These are phyloP conservation scores for Pseudocercospora musae DNA, from an alignment of 2,329 filamentous ascomycete species.

Conservation along the genomic window DNA sequence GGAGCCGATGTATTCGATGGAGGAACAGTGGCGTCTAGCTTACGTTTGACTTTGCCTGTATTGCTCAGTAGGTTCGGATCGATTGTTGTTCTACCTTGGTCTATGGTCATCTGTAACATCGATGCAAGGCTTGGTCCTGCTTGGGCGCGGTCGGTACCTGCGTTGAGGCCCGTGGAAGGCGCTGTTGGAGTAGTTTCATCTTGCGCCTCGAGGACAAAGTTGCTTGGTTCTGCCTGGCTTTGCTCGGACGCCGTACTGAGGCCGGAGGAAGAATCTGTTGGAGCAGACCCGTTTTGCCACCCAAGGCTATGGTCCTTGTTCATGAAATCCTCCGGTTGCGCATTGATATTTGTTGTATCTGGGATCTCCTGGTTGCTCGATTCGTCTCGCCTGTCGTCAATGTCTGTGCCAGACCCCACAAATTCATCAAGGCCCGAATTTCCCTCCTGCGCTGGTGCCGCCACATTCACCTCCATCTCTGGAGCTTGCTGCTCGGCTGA, in stretches of 20 bases:
- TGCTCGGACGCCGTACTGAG: too few species aligned
- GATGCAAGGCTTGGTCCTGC: not conserved
- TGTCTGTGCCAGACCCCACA: not conserved
- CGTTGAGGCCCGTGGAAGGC: not conserved
- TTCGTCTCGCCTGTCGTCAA: not conserved
- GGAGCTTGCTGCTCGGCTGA: not conserved
- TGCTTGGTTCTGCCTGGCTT: too few species aligned
- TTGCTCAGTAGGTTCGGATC: not conserved
- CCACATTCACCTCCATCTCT: not conserved
- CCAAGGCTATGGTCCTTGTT: not conserved
- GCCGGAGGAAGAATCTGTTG: too few species aligned
- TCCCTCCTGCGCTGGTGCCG: not conserved
- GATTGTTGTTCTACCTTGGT: not conserved
- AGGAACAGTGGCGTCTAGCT: not conserved
- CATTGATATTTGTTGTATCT: too few species aligned
- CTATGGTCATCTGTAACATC: not conserved
- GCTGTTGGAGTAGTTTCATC: not conserved
- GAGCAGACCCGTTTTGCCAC: too few species aligned
- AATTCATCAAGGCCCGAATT: not conserved
- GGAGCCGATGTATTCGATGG: not conserved
- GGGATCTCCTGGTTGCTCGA: not conserved
- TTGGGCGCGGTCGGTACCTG: not conserved
- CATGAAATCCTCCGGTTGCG: not conserved
- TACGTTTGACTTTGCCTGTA: not conserved
- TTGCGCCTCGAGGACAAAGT: not conserved